Conservation (phyloP, 345 rosid genomes). For the Firmiana major region DNA sequence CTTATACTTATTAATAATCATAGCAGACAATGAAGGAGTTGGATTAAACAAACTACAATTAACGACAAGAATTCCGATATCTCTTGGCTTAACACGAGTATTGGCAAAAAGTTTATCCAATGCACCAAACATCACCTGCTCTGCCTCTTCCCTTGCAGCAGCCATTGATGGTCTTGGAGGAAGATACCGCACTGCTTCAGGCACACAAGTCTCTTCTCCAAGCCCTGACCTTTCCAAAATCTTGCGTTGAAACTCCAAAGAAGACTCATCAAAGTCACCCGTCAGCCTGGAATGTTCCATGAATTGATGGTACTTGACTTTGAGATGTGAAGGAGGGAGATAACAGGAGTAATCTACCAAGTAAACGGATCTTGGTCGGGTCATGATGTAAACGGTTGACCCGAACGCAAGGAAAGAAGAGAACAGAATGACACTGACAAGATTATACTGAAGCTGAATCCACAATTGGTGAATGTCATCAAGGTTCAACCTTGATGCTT, state of each 20-base stretch:
- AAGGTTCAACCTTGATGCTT: slow-evolving; percentile 58
- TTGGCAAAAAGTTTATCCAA: slow-evolving; percentile 66
- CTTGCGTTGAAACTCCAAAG: slow-evolving; percentile 81
- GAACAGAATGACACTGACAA: slow-evolving; percentile 60
- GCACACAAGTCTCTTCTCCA: slow-evolving; percentile 88
- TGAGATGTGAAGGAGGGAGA: slow-evolving; percentile 57
- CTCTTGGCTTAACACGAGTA: slow-evolving; percentile 70
- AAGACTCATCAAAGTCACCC: slow-evolving; percentile 73
- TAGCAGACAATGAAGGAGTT: slow-evolving; percentile 83
- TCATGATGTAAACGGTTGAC: slow-evolving; percentile 75
- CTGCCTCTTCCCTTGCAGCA: slow-evolving; percentile 85
- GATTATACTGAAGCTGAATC: slow-evolving; percentile 87
- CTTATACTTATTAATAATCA: slow-evolving; percentile 84
- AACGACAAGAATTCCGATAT: slow-evolving; percentile 77
- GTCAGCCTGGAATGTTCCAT: slow-evolving; percentile 75
- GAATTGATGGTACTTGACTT: slow-evolving; percentile 53
- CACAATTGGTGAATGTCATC: slow-evolving; percentile 63
- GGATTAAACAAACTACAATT: slow-evolving; percentile 94
- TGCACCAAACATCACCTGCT: slow-evolving; percentile 92
- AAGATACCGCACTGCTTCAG: slow-evolving; percentile 67
- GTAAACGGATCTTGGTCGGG: slow-evolving; percentile 75
- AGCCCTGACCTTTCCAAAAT: slow-evolving; percentile 80
- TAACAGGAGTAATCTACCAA: slow-evolving; percentile 74
- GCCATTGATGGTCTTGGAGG: slow-evolving; percentile 85
- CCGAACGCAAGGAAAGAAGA: slow-evolving; percentile 60